Conservation (phyloP, 441 rosid genomes). For the Adansonia madagascariensis region DNA sequence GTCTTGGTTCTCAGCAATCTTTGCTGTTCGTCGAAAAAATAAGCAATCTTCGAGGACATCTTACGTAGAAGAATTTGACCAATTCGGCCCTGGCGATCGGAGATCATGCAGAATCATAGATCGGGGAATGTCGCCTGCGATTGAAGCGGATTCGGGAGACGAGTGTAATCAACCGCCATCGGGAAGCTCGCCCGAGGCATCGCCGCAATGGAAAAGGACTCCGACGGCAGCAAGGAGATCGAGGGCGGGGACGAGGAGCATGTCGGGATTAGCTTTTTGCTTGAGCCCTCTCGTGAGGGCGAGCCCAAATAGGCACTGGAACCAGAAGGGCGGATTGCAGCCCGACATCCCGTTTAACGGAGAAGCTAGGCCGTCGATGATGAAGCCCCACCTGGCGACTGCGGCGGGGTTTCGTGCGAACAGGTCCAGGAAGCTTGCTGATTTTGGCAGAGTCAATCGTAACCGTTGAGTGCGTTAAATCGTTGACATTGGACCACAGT, state of each 20-base stretch:
- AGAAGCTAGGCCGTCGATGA: conserved; percentile 41
- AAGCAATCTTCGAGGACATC: conserved; percentile 36
- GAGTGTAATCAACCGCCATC: conserved; percentile 41
- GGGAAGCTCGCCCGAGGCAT: conserved; percentile 39
- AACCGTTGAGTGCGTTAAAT: conserved; percentile 51
- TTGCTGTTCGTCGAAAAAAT: conserved; percentile 47
- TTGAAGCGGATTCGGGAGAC: conserved; percentile 41
- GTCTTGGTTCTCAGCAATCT: conserved; percentile 59
- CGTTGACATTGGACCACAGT: conserved; percentile 39
- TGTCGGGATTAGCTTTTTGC: conserved; percentile 68
- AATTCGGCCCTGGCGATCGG: conserved; percentile 29
- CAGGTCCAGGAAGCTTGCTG: conserved; percentile 85
- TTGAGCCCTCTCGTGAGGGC: conserved; percentile 87
- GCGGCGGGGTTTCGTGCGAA: conserved; percentile 75
- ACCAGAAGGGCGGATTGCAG: conserved; percentile 54
- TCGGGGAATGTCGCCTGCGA: conserved; percentile 76
- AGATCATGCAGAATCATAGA: conserved; percentile 35
- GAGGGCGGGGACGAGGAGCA: conserved; percentile 43
- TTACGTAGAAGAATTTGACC: conserved; percentile 33
- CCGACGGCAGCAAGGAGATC: conserved; percentile 44
- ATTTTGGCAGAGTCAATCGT: conserved; percentile 67
- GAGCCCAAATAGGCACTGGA: conserved; percentile 71
- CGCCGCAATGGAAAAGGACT: conserved; percentile 51
- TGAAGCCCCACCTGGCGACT: conserved; percentile 61
- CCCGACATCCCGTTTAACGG: conserved; percentile 51